Percentiles rank a stretch among this genome's conserved stretches.
These are phyloP conservation scores for Paecilomyces fulvus DNA, from an alignment of 2,329 filamentous ascomycete genomes.

Conservation along the genomic window DNA sequence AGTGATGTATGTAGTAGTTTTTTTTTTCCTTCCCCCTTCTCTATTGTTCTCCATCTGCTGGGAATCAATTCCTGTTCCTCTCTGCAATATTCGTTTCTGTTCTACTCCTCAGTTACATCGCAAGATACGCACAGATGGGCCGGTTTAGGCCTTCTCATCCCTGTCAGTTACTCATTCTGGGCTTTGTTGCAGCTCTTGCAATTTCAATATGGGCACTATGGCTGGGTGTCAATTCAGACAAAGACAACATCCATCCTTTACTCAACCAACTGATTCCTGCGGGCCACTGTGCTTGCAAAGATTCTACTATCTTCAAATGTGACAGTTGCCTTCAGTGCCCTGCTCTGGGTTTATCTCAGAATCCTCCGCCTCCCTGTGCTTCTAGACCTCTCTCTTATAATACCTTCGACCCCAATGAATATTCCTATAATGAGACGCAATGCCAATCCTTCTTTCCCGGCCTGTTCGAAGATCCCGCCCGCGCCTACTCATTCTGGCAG, in stretches of 20 bases:
- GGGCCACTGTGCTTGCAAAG: constrained; percentile 30
- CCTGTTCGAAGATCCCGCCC: constrained; percentile 26
- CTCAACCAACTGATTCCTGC: constrained; percentile 32
- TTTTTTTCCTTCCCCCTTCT: too few species aligned
- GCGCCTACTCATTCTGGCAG: constrained; percentile 21
- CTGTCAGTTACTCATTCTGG: too few species aligned
- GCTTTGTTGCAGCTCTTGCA: too few species aligned
- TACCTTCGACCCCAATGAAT: constrained; percentile 22
- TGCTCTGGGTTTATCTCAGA: constrained; percentile 7
- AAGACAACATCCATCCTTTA: constrained; percentile 26
- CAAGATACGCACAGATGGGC: too few species aligned
- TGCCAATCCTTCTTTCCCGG: constrained; percentile 28
- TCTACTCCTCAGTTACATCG: too few species aligned
- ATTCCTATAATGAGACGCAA: constrained; percentile 17
- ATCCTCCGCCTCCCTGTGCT: constrained; percentile 4
- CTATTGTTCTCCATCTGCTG: too few species aligned
- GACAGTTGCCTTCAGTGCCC: constrained; percentile 24
- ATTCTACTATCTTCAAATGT: constrained; percentile 32
- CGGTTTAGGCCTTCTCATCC: too few species aligned
- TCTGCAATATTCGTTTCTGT: too few species aligned
- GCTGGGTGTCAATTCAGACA: constrained; percentile 27
- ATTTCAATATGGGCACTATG: constrained; percentile 3
- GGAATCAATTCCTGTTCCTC: too few species aligned
- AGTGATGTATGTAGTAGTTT: too few species aligned
- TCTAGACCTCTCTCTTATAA: constrained; percentile 22